A percentile compares a stretch with the other conserved stretches of the same genome.
phyloP scores from a whole-genome alignment of 805 yeast genomes.

The Torulaspora gathmanii region DNA sequence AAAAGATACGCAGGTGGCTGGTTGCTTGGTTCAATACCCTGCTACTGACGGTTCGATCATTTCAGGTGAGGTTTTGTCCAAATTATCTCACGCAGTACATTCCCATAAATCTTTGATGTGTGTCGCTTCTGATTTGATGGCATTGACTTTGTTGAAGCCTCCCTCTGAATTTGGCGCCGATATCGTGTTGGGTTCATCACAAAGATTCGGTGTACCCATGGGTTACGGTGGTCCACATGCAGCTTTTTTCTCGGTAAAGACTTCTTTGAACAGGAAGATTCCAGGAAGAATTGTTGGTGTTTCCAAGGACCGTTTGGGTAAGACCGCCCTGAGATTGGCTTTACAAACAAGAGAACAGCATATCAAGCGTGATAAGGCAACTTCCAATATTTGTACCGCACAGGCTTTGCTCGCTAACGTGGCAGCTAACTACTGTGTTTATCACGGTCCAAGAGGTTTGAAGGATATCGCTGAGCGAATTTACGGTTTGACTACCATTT shows the following conservation, averaged over 20 bases:
- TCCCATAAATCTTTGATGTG: constrained; percentile 67
- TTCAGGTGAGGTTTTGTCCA: constrained; percentile 43
- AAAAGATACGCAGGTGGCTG: constrained; percentile 51
- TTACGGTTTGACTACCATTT: constrained; percentile 63
- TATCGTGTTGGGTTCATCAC: constrained; percentile 86
- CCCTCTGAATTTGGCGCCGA: constrained; percentile 89
- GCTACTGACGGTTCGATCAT: constrained; percentile 72
- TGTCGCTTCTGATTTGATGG: constrained; percentile 88
- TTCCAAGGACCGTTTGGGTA: constrained; percentile 85
- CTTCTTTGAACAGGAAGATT: constrained; percentile 78
- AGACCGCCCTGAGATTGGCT: constrained; percentile 85
- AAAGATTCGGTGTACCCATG: constrained; percentile 95
- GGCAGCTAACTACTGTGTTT: constrained; percentile 92
- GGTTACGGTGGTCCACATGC: constrained; percentile 99
- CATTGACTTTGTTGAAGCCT: constrained; percentile 77
- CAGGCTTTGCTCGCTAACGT: constrained; percentile 95
- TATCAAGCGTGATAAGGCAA: constrained; percentile 94
- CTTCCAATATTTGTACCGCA: constrained; percentile 96
- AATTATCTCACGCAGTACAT: constrained; percentile 64
- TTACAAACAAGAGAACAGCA: constrained; percentile 98
- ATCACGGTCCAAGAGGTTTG: constrained; percentile 90
- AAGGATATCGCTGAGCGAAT: constrained; percentile 71
- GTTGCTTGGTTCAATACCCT: constrained; percentile 88
- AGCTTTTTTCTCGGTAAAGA: constrained; percentile 88
- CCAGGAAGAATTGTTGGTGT: constrained; percentile 96